Evolutionary conservation across 331 rosid genomes (phyloP).

Genomic region (Malus hybrid): DNA sequence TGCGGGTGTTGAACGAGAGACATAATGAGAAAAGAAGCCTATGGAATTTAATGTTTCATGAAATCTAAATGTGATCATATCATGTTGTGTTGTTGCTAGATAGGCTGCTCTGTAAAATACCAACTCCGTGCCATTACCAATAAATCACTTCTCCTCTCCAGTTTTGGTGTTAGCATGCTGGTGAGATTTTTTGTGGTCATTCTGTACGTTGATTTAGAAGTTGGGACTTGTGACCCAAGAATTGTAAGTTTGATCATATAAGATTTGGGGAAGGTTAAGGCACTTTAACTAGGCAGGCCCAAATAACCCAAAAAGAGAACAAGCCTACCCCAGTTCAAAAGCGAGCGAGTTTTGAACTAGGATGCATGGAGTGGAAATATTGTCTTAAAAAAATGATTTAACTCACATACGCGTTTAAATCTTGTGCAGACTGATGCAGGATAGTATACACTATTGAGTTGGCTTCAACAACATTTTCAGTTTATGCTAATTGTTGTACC

Average conservation of each 20-base stretch:
- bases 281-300: neutral
- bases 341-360: neutral
- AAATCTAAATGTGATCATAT: neutral
- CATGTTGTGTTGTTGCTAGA: neutral
- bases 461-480: neutral
- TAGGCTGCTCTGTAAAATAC: constrained; percentile 1
- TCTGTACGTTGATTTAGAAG: neutral
- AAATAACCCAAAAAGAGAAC: neutral
- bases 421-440: neutral
- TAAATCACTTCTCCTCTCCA: neutral
- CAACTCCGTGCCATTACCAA: neutral
- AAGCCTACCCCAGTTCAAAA: neutral
- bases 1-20: neutral
- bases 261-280: neutral
- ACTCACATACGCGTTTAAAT: neutral
- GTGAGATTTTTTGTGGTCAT: neutral
- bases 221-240: neutral
- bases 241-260: neutral
- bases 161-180: neutral
- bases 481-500: neutral
- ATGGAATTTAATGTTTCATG: neutral
- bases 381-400: accelerated
- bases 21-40: constrained; percentile 1
- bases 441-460: neutral
- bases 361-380: neutral